phyloP scores from a whole-genome alignment of 2,329 filamentous ascomycete species.

The Nemania diffusa region DNA sequence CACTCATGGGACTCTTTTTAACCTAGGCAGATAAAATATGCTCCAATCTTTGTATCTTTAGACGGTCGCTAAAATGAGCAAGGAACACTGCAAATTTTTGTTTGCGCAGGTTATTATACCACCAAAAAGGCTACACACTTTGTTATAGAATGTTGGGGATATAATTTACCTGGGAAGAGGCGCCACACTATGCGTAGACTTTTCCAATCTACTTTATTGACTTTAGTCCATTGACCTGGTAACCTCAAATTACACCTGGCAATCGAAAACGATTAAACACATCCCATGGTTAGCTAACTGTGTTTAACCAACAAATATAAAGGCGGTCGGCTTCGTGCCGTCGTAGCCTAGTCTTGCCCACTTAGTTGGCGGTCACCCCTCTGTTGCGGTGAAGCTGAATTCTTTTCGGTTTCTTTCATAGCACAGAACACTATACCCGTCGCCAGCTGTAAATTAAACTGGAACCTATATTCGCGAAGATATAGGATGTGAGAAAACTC shows the following conservation, averaged over 20 bases:
- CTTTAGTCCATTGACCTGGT: conserved; percentile 20
- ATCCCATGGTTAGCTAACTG: not conserved
- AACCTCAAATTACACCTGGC: conserved; percentile 13
- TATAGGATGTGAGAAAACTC: not conserved
- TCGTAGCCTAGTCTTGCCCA: conserved; percentile 1
- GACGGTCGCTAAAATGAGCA: not conserved
- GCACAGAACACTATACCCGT: conserved; percentile 5
- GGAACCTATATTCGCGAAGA: not conserved
- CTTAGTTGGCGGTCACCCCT: conserved; percentile 1
- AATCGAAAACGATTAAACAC: not conserved
- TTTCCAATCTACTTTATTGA: conserved; percentile 15
- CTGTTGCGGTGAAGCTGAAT: conserved; percentile 7
- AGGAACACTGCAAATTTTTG: not conserved
- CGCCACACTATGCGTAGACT: conserved; percentile 18
- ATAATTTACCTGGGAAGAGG: conserved; percentile 13
- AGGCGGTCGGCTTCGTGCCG: not conserved
- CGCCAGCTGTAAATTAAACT: not conserved
- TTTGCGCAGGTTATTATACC: conserved; percentile 6
- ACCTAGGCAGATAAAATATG: not conserved
- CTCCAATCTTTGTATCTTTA: not conserved
- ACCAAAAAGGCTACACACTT: conserved; percentile 6
- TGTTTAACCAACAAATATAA: conserved; percentile 9
- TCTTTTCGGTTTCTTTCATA: not conserved
- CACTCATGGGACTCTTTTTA: conserved; percentile 36
- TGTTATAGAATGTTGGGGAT: conserved; percentile 9